Evolutionary conservation across 2,329 filamentous ascomycete species (phyloP).

Genomic region (Dothistroma septosporum): DNA sequence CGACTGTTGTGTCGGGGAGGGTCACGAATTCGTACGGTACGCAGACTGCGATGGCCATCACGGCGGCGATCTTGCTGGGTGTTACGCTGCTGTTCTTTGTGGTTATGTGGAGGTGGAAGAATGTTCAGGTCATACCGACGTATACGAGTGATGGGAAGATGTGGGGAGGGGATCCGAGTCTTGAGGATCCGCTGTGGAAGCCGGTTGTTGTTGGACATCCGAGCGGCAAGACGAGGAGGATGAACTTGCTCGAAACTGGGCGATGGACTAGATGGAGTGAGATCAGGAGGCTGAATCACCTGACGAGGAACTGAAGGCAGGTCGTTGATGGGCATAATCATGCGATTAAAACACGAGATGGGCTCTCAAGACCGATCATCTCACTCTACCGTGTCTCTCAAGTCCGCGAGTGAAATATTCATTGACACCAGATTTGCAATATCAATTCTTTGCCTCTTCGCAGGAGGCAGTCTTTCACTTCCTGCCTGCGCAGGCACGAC

Average conservation of each 20-base stretch:
- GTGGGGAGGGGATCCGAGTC: constrained; percentile 40
- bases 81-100: constrained; percentile 61
- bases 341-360: not conserved
- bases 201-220: constrained; percentile 69
- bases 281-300: constrained; percentile 52
- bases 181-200: constrained; percentile 59
- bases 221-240: constrained; percentile 61
- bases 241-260: constrained; percentile 69
- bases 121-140: constrained; percentile 63
- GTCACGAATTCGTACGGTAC: constrained; percentile 64
- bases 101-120: constrained; percentile 61
- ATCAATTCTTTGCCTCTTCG: too few species aligned
- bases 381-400: too few species aligned
- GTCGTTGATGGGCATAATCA: not conserved
- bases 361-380: not conserved
- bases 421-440: too few species aligned
- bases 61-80: constrained; percentile 62
- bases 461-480: too few species aligned
- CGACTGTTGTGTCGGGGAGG: constrained; percentile 65
- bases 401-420: too few species aligned
- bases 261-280: constrained; percentile 67
- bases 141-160: constrained; percentile 43
- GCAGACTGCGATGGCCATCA: constrained; percentile 63
- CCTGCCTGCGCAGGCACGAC: too few species aligned
- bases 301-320: constrained; percentile 18